Conservation (phyloP, 148 eudicot genomes). For the Rhododendron mucronatum region DNA sequence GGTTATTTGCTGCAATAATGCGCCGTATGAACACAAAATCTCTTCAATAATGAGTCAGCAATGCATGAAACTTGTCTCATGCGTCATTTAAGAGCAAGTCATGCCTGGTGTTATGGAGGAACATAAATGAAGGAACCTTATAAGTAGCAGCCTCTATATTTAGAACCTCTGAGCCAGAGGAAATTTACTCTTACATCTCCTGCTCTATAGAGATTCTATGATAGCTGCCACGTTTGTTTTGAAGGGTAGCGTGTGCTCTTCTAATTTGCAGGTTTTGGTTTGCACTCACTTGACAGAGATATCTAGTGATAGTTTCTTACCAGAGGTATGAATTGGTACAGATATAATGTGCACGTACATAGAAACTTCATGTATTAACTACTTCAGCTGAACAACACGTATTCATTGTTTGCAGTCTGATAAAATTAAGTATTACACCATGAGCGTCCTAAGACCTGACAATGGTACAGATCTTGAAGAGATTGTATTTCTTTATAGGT, state of each 20-base stretch:
- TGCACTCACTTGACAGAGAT: conserved; percentile 96
- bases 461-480: conserved; percentile 62
- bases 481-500: conserved; percentile 90
- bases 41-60: not conserved
- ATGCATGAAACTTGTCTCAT: not conserved
- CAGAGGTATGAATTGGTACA: conserved; percentile 43
- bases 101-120: not conserved
- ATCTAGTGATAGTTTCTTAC: conserved; percentile 55
- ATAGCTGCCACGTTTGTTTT: not conserved
- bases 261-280: conserved; percentile 63
- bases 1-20: not conserved
- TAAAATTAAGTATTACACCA: conserved; percentile 78
- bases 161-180: not conserved
- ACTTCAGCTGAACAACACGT: not conserved
- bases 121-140: not conserved
- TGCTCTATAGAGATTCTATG: not conserved
- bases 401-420: conserved; percentile 46
- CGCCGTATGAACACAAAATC: not conserved
- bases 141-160: not conserved
- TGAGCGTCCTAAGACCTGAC: conserved; percentile 87
- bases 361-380: not conserved
- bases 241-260: not conserved
- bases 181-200: not conserved
- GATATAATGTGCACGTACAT: not conserved
- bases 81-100: not conserved